Evolutionary conservation across 2,329 filamentous ascomycete genomes (phyloP).

Genomic region (Corniculantispora saksenae): DNA sequence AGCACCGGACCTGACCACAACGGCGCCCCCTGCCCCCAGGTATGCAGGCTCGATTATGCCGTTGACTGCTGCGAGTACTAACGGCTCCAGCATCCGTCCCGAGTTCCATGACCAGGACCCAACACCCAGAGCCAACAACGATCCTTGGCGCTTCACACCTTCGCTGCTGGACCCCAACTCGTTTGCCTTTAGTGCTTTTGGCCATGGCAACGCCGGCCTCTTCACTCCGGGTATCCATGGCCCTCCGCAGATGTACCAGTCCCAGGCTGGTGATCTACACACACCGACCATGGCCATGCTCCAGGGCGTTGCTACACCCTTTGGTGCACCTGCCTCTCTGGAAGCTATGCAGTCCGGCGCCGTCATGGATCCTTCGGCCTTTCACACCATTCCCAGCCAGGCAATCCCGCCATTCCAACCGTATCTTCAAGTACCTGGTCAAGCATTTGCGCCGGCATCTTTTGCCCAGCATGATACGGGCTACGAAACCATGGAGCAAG

Average conservation of each 20-base stretch:
- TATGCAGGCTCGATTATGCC: not conserved
- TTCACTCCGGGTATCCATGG: constrained; percentile 84
- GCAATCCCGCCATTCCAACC: constrained; percentile 69
- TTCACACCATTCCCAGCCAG: constrained; percentile 62
- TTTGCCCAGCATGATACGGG: constrained; percentile 80
- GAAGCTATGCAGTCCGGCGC: constrained; percentile 62
- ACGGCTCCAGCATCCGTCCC: constrained; percentile 6
- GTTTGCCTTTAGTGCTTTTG: constrained; percentile 76
- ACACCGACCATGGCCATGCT: constrained; percentile 75
- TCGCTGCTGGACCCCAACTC: constrained; percentile 85
- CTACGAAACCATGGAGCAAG: constrained; percentile 78
- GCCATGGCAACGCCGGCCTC: constrained; percentile 77
- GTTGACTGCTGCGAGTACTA: not conserved
- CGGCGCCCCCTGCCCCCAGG: not conserved
- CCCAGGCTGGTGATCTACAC: constrained; percentile 82
- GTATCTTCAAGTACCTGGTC: constrained; percentile 62
- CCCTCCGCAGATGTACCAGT: constrained; percentile 77
- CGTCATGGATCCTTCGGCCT: constrained; percentile 66
- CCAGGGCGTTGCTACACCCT: constrained; percentile 76
- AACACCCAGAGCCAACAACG: constrained; percentile 76
- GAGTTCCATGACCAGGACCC: constrained; percentile 71
- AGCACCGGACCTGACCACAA: constrained; percentile 18
- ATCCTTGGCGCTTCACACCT: constrained; percentile 85
- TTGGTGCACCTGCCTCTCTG: constrained; percentile 74
- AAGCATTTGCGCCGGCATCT: constrained; percentile 71